Base-by-base conservation (phyloP, 257 asterid species). In the Fraxinus americana region DNA sequence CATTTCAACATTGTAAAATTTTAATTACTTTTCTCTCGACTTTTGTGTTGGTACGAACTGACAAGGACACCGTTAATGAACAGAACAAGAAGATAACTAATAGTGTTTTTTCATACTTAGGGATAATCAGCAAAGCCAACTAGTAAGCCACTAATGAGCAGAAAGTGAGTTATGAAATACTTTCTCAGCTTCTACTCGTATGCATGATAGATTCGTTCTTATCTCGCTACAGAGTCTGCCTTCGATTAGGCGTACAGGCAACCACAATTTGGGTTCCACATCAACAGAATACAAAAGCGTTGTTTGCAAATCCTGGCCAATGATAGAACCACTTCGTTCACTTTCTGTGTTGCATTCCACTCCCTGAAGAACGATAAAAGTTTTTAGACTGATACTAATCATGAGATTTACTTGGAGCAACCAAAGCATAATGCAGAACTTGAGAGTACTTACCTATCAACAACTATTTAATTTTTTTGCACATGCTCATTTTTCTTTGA, bases 201-300 rank as follows among this genome's bases (percentile, higher is more conserved):
- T 84, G 87, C 92, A 87, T 14, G 85, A 84, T 63, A 92, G 89
- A 80, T 92, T 92, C 61, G 83, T 81, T 79, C 81, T 78, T 68
- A 92, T 88, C 91, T 92, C 97, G 54, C 79, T 81, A 83, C 94
- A 90, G 72, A 92, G 88, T 75, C 92, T 85, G 67, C 96, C 91
- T 90, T 92, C 97, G 70, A 92, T 85, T 81, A 93, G 88, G 71
- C 83, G 79, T 32, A 93, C 98, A 27, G 97, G 98, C 80, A 93
- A 81, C 98, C 98, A 93, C 74, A 88, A 67, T 83, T 89, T 90
- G 32, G 98, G 98, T 86, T 89, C 92, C 83, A 91, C 94, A 80
- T 88, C 78, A 72, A 90, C 97, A 75, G 77, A 77, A 66, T 93
- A 93, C 63, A 73, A 19, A 71, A 93, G 92, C 1, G 83, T 91